Base-by-base conservation (phyloP, 768 basidiomycete species). In the Russula olivacea region DNA sequence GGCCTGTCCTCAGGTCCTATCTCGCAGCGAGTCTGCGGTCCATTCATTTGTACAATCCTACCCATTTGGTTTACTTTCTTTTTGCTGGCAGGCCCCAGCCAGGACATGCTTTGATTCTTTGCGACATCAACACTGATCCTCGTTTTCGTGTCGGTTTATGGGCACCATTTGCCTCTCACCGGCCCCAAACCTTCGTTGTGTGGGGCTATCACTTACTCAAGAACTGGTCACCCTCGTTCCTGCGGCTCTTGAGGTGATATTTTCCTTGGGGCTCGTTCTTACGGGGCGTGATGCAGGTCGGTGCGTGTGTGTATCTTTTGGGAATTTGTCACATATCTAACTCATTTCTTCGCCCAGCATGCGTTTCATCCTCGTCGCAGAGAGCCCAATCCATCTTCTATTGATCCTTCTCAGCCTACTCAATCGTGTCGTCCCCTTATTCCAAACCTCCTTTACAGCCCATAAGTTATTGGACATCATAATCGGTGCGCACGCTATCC, bases 181-280 rank as follows among this genome's bases (percentile, higher is more conserved):
- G 41, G 82, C 85, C 61, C 74, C 86, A 45, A 87, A 83, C 66
- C 81, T 92, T 66, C 89, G 89, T 63, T 92, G 89, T 71, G 73
- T 80, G 65, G 77, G 79, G 49, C 78, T 87, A 61, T 75, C 78
- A 56, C 69, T 62, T 53, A 67, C 75, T 28, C 74, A 90, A 73
- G 78, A 76, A 58, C 72, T 75, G 40, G 68, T 80, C 45, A 73
- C 90, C 59, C 73, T 89, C 65, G 79, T 89, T 63, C 88, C 88
- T 34, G 78, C 85, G 19, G 81, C 74, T 45, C 70, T 90, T 56
- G 88, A 90, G 73, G 72, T 83, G 64, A 69, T 90, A 43, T 82
- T 86, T 68, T 78, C 83, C 32, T 72, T 82, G 60, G 73, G 80
- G 47, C 74, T 89, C 66, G 66, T 85, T 58, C 72, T 81, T 59